Base-by-base conservation (phyloP, 179 eudicot genomes). In the Beta corolliflora region DNA sequence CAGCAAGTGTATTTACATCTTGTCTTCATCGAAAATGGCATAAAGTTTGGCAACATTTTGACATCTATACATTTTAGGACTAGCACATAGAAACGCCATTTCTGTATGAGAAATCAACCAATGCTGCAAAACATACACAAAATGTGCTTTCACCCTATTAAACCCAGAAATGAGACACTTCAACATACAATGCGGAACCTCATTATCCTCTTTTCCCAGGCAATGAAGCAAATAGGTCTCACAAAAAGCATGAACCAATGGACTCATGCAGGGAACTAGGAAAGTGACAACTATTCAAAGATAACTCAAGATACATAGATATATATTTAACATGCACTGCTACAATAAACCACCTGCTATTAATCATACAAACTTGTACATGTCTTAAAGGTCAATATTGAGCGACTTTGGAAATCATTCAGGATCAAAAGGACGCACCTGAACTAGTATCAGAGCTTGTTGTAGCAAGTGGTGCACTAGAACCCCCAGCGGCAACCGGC, bases 401-500 rank as follows among this genome's bases (percentile, higher is more conserved):
- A 21, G 36, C 16, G 3, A 46, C 14, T 19, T 9, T 54, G n/a
- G 36, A 59, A 61, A 55, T 75, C n/a, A 79, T 81, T 67, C 75
- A 76, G 79, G 55, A 60, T 36, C 1, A 8, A n/a, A 77, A 7
- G 79, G 53, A 69, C 82, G 68, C 72, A 91, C 99, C 97, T 78
- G 93, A 85, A 86, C 86, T 89, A 81, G 89, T 88, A 86, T 80
- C 89, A 76, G 93, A 88, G 81, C 68, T 81, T 19, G 86, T 81
- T 41, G 93, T 75, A 74, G 91, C 73, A 86, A 89, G 88, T 79
- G 92, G 87, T 61, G 89, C 81, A 83, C 85, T 80, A 71, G 97
- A 71, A 83, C 84, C 93, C 50, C 88, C 81, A 69, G 92, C 86
- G 66, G 91, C 86, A 75, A 87, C 83, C 44, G 89, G 85, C 81